Base-by-base conservation (phyloP, 1,284 basidiomycete species). In the Pholiota adiposa region DNA sequence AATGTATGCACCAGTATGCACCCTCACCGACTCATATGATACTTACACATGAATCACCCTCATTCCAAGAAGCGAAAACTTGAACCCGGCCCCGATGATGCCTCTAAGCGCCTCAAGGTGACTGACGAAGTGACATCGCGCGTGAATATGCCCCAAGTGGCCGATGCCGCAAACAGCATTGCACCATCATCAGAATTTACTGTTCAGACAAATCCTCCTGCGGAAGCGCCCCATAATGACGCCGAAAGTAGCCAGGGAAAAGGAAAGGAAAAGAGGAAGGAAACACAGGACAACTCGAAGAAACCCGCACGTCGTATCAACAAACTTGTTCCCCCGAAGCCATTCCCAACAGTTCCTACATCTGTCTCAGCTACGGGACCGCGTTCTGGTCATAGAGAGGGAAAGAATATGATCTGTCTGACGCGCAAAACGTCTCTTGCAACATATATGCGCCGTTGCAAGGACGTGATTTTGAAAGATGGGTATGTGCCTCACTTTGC, bases 281-380 rank as follows among this genome's bases (percentile, higher is more conserved):
- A 52, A 44, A 43, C 50, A 18, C 9, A 11, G 36, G 36, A 38
- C 4, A 40, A 40, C 46, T 29, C 46, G 29, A 56, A 48, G 36
- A 53, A 52, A 36, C 58, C 59, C 41, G 64, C 58, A 34, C 64
- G 33, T 60, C 68, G 62, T 59, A 82, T 87, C 48, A 83, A 82
- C 41, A 92, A 90, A 68, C 84, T 93, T 36, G 82, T 79, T 2
- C 88, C 92, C 14, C 82, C 84, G 5, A 81, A 89, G 44, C 92
- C 91, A 2, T 91, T 85, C 69, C 88, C 90, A n/a, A 86, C 86
- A 0, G 88, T 93, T 3, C 83, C 90, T n/a, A 74, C 80, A 0
- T 87, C 87, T n/a, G 87, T 86, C 12, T 87, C 87, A 63, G 89
- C 88, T 4, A 90, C 90, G 1, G 91, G 90, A 0, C 91, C 92